Conservation (phyloP, 176 grass and related monocot species). For the Raddia guianensis region DNA sequence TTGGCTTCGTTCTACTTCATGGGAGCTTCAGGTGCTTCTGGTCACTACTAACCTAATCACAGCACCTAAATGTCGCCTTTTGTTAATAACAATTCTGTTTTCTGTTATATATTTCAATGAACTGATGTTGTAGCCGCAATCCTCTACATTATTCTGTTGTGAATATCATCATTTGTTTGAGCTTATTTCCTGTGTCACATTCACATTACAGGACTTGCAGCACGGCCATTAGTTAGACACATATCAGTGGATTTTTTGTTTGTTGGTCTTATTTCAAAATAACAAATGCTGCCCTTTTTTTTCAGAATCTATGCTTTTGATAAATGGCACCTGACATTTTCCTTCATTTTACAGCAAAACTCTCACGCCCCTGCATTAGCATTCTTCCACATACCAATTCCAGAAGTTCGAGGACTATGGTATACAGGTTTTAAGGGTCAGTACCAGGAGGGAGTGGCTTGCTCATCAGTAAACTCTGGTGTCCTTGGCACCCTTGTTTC, state of each 20-base stretch:
- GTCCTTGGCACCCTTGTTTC: conserved; percentile 55
- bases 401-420: conserved; percentile 72
- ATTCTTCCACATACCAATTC: conserved; percentile 94
- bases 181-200: background rate
- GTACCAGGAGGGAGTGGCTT: conserved; percentile 84
- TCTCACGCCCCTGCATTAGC: conserved; percentile 51
- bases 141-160: background rate
- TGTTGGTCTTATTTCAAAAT: background rate
- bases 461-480: conserved; percentile 77
- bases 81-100: background rate
- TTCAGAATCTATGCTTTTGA: background rate
- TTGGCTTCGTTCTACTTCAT: conserved; percentile 69
- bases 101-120: background rate
- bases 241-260: background rate
- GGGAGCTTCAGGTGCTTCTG: conserved; percentile 61
- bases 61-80: background rate
- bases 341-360: conserved; percentile 49
- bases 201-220: background rate
- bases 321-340: background rate
- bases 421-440: conserved; percentile 69
- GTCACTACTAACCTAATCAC: background rate
- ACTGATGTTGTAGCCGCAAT: background rate
- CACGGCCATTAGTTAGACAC: background rate
- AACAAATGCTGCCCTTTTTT: background rate
- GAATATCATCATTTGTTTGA: conserved; percentile 3